phyloP scores from a whole-genome alignment of 768 basidiomycete species.

The Paxillus ammoniavirescens region DNA sequence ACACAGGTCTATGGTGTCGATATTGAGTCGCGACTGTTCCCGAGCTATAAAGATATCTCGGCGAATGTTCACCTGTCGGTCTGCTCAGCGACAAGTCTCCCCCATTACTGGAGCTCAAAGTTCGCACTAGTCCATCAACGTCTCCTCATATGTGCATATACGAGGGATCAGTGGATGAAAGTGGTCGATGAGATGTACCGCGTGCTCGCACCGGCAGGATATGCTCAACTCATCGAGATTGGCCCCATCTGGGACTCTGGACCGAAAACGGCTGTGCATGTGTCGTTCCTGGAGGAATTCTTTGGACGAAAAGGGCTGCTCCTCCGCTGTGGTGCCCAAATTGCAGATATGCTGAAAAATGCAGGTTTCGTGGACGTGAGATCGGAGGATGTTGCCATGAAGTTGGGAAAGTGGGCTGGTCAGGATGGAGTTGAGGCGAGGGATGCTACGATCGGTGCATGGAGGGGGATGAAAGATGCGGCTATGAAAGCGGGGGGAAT shows the following conservation, averaged over 20 bases:
- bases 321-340: conserved; percentile 5
- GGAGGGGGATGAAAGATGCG: conserved; percentile 22
- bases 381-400: conserved; percentile 15
- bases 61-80: conserved; percentile 21
- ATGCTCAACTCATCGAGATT: conserved; percentile 31
- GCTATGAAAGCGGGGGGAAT: conserved; percentile 18
- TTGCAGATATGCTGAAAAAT: conserved; percentile 19
- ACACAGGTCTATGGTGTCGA: conserved; percentile 25
- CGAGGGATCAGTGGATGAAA: conserved; percentile 25
- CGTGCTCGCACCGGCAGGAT: conserved; percentile 33
- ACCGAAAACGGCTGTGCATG: conserved; percentile 5
- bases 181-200: conserved; percentile 28
- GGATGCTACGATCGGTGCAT: conserved; percentile 15
- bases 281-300: conserved; percentile 13
- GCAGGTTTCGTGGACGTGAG: conserved; percentile 19
- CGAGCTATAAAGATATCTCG: neutral
- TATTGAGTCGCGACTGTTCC: conserved; percentile 24
- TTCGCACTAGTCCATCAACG: conserved; percentile 35
- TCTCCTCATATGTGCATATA: conserved; percentile 29
- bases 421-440: conserved; percentile 18
- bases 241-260: conserved; percentile 17
- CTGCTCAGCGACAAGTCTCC: conserved; percentile 27
- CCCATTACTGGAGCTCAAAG: conserved; percentile 27
- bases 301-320: conserved; percentile 8
- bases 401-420: conserved; percentile 25